A percentile compares a stretch with the other conserved stretches of the same genome.
Conservation (phyloP, 805 yeast genomes). For the Myxozyma nipponensis region DNA sequence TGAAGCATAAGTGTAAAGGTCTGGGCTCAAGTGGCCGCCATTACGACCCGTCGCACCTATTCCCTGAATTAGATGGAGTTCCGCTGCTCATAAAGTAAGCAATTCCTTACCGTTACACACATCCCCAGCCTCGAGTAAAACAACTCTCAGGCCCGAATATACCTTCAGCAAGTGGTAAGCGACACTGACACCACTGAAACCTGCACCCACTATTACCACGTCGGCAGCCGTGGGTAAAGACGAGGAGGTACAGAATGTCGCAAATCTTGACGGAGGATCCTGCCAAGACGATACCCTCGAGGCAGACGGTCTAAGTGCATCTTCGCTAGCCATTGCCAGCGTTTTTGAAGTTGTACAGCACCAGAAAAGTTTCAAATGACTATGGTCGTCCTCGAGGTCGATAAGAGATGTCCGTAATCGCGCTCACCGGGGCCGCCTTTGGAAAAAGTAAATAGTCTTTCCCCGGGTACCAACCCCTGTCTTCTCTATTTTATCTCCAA, state of each 20-base stretch:
- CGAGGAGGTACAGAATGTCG: slow-evolving; percentile 11
- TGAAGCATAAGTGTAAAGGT: slow-evolving; percentile 17
- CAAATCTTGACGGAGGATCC: slow-evolving; percentile 14
- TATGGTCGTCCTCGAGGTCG: too few relatives aligned
- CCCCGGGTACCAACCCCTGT: too few relatives aligned
- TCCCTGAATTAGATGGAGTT: too few relatives aligned
- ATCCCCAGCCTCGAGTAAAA: slow-evolving; percentile 44
- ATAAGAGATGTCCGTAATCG: too few relatives aligned
- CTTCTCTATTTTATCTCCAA: too few relatives aligned
- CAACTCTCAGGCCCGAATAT: slow-evolving; percentile 33
- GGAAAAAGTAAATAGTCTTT: too few relatives aligned
- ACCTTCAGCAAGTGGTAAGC: slow-evolving; percentile 37
- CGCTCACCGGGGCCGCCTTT: too few relatives aligned
- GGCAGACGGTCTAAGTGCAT: background rate
- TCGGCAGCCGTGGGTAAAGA: slow-evolving; percentile 40
- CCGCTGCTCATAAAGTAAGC: too few relatives aligned
- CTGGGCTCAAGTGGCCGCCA: slow-evolving; percentile 49
- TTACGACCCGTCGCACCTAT: slow-evolving; percentile 46
- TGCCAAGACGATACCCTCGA: slow-evolving; percentile 15
- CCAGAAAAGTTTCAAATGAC: too few relatives aligned
- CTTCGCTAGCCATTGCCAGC: background rate
- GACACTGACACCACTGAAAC: slow-evolving; percentile 45
- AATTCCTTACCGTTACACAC: slow-evolving; percentile 38
- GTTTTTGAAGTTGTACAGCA: too few relatives aligned
- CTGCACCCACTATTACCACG: slow-evolving; percentile 45